Conservation (phyloP, 768 basidiomycete genomes). For the Suillus decipiens region DNA sequence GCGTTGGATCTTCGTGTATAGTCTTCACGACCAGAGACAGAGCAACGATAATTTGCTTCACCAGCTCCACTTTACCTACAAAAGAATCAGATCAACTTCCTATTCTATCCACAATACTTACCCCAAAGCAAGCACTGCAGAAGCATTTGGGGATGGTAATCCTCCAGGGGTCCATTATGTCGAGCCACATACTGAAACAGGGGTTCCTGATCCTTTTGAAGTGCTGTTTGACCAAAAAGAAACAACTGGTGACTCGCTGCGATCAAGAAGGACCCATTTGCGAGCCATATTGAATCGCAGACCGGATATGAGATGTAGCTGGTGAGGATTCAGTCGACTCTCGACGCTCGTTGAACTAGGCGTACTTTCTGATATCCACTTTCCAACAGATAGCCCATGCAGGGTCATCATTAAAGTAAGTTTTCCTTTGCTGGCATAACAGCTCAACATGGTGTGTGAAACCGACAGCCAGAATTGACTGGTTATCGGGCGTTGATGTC, state of each 20-base stretch:
- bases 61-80: slow-evolving; percentile 80
- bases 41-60: slow-evolving; percentile 77
- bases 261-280: slow-evolving; percentile 78
- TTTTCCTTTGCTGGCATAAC: slow-evolving; percentile 92
- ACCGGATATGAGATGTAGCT: slow-evolving; percentile 81
- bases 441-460: slow-evolving; percentile 78
- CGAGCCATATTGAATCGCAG: slow-evolving; percentile 89
- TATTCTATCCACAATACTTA: slow-evolving; percentile 35
- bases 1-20: slow-evolving; percentile 7
- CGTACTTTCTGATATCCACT: slow-evolving; percentile 71
- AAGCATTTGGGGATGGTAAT: slow-evolving; percentile 93
- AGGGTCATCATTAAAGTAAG: slow-evolving; percentile 81
- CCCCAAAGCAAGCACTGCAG: slow-evolving; percentile 93
- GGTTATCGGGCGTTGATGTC: slow-evolving; percentile 87
- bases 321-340: slow-evolving; percentile 7
- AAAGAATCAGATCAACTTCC: slow-evolving; percentile 2
- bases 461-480: slow-evolving; percentile 90
- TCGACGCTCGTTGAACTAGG: slow-evolving; percentile 11
- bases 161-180: slow-evolving; percentile 82
- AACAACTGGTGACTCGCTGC: slow-evolving; percentile 84
- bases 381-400: slow-evolving; percentile 75
- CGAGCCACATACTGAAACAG: slow-evolving; percentile 83
- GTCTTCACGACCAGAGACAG: slow-evolving; percentile 44
- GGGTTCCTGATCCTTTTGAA: slow-evolving; percentile 21
- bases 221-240: slow-evolving; percentile 61